Percentiles rank a stretch among this genome's conserved stretches.
Evolutionary conservation across 805 yeast genomes (phyloP).

Genomic region (Saturnispora serradocipensis): DNA sequence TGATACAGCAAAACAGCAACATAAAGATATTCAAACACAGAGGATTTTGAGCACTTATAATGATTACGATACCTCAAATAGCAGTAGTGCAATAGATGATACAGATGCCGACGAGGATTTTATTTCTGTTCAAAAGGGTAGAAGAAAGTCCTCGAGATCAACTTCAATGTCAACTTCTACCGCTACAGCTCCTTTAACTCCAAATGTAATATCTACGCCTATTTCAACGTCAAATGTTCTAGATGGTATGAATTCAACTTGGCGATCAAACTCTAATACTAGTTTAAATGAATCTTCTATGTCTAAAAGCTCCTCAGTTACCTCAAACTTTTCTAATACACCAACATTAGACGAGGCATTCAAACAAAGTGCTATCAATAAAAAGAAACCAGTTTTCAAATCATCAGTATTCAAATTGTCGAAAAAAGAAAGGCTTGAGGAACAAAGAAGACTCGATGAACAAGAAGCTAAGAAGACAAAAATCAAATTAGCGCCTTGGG

Average conservation of each 20-base stretch:
- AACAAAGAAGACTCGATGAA: conserved; percentile 4
- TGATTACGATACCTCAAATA: neutral
- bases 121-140: conserved; percentile 26
- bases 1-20: conserved; percentile 9
- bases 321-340: neutral
- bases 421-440: conserved; percentile 14
- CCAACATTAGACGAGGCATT: conserved; percentile 5
- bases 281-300: neutral
- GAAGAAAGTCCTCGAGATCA: conserved; percentile 21
- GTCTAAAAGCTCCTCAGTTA: neutral
- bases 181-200: neutral
- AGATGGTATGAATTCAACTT: neutral
- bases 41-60: neutral
- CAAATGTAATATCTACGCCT: neutral
- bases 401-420: conserved; percentile 10
- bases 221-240: neutral
- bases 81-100: conserved; percentile 19
- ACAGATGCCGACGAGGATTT: conserved; percentile 18
- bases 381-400: conserved; percentile 1
- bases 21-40: neutral
- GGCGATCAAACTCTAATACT: neutral
- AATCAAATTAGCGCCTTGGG: conserved; percentile 9
- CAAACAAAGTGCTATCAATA: neutral
- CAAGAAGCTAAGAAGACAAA: conserved; percentile 1
- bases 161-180: neutral